Percentiles rank a stretch among this genome's conserved stretches.
phyloP scores from a whole-genome alignment of 2,329 filamentous ascomycete genomes.

The Beauveria australis region DNA sequence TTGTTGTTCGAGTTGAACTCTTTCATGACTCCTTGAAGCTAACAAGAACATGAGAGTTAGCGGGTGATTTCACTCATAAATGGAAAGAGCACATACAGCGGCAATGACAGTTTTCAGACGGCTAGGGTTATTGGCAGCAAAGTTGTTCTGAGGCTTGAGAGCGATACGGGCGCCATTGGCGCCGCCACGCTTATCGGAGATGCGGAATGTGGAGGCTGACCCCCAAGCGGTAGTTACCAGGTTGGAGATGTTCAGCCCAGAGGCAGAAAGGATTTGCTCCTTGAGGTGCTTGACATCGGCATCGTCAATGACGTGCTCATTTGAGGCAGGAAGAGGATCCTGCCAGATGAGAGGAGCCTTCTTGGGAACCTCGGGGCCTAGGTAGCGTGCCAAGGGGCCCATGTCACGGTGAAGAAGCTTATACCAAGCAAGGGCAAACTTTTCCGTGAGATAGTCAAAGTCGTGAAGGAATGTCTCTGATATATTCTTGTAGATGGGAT shows the following conservation, averaged over 20 bases:
- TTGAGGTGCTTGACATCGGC: constrained; percentile 58
- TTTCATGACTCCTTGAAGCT: constrained; percentile 2
- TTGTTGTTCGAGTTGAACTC: constrained; percentile 33
- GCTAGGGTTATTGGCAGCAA: constrained; percentile 65
- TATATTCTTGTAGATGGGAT: constrained; percentile 69
- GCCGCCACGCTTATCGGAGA: constrained; percentile 72
- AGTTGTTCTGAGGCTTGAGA: constrained; percentile 62
- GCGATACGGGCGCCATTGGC: constrained; percentile 74
- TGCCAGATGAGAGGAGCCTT: constrained; percentile 61
- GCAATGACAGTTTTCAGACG: constrained; percentile 54
- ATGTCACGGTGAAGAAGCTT: constrained; percentile 77
- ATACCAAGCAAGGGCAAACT: constrained; percentile 71
- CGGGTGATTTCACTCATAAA: not conserved
- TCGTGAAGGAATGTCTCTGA: constrained; percentile 60
- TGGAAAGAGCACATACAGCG: constrained; percentile 49
- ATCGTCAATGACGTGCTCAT: constrained; percentile 50
- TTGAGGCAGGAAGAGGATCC: constrained; percentile 56
- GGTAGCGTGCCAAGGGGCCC: constrained; percentile 61
- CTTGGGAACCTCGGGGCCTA: constrained; percentile 67
- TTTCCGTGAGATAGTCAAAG: constrained; percentile 59
- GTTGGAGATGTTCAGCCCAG: constrained; percentile 52
- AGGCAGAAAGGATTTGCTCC: constrained; percentile 50
- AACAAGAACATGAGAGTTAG: not conserved
- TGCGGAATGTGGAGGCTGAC: constrained; percentile 63
- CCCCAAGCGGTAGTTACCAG: constrained; percentile 62